phyloP scores from a whole-genome alignment of 768 basidiomycete genomes.

The Suillus subluteus region DNA sequence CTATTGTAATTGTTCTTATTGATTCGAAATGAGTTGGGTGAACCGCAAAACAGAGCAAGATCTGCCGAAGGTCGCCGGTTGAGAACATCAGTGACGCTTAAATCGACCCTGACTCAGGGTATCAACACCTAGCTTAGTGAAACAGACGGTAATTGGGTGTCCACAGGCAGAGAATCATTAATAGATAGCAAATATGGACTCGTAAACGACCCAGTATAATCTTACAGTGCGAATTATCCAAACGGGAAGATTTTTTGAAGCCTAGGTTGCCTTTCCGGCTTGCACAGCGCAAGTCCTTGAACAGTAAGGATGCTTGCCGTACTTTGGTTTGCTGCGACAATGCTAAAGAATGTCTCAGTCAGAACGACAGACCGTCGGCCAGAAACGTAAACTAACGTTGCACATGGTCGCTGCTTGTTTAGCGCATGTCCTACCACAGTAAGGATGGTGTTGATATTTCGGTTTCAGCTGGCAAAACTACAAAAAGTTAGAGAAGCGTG shows the following conservation, averaged over 20 bases:
- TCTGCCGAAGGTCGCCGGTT: not conserved
- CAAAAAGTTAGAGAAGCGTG: conserved; percentile 27
- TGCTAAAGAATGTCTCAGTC: conserved; percentile 22
- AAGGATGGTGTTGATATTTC: conserved; percentile 61
- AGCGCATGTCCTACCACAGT: conserved; percentile 69
- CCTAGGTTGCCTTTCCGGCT: conserved; percentile 10
- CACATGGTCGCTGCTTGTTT: conserved; percentile 42
- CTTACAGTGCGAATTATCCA: not conserved
- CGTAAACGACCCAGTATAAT: not conserved
- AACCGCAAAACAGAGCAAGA: not conserved
- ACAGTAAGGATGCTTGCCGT: conserved; percentile 38
- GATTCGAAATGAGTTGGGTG: not conserved
- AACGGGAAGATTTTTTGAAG: not conserved
- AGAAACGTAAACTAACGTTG: conserved; percentile 23
- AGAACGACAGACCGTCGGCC: not conserved
- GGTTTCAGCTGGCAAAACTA: conserved; percentile 58
- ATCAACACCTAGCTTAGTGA: not conserved
- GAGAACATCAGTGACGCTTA: not conserved
- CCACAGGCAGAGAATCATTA: not conserved
- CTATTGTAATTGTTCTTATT: not conserved
- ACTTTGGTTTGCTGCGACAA: conserved; percentile 35
- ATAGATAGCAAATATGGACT: conserved; percentile 5
- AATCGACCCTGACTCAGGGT: not conserved
- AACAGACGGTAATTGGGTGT: not conserved
- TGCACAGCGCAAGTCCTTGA: conserved; percentile 35